These are phyloP conservation scores for Candida krabiensis DNA, from an alignment of 805 yeast genomes.

Conservation along the genomic window DNA sequence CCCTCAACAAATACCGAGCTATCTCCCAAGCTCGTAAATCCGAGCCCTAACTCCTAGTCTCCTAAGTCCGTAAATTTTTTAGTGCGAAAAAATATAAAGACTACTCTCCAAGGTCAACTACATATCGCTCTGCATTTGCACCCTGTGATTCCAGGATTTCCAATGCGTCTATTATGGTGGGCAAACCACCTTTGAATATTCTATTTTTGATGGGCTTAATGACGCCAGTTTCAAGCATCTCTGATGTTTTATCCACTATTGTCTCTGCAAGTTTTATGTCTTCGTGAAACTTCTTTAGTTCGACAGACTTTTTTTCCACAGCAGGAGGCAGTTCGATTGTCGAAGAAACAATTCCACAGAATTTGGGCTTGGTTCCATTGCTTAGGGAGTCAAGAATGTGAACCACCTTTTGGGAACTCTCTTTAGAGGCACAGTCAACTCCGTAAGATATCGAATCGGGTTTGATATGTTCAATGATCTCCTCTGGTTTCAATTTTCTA, in stretches of 20 bases:
- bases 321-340: constrained; percentile 27
- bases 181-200: constrained; percentile 33
- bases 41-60: no score
- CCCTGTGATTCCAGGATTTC: constrained; percentile 6
- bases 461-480: constrained; percentile 19
- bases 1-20: no score
- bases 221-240: constrained; percentile 27
- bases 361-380: constrained; percentile 12
- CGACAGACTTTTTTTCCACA: constrained; percentile 33
- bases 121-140: constrained; percentile 12
- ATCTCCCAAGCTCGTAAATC: no score
- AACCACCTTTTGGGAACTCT: constrained; percentile 36
- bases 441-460: constrained; percentile 35
- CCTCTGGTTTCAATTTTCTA: constrained; percentile 31
- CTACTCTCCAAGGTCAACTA: constrained; percentile 9
- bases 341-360: constrained; percentile 42
- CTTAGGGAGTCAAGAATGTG: constrained; percentile 29
- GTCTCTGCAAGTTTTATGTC: constrained; percentile 38
- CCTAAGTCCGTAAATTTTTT: no score
- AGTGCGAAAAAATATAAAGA: no score
- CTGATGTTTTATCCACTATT: constrained; percentile 36
- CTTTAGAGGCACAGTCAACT: constrained; percentile 45
- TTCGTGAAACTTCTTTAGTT: constrained; percentile 45
- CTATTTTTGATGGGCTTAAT: constrained; percentile 35
- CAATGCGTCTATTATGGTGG: constrained; percentile 6